Evolutionary conservation across 2,329 filamentous ascomycete species (phyloP).

Genomic region (Aspergillus pseudotamarii): DNA sequence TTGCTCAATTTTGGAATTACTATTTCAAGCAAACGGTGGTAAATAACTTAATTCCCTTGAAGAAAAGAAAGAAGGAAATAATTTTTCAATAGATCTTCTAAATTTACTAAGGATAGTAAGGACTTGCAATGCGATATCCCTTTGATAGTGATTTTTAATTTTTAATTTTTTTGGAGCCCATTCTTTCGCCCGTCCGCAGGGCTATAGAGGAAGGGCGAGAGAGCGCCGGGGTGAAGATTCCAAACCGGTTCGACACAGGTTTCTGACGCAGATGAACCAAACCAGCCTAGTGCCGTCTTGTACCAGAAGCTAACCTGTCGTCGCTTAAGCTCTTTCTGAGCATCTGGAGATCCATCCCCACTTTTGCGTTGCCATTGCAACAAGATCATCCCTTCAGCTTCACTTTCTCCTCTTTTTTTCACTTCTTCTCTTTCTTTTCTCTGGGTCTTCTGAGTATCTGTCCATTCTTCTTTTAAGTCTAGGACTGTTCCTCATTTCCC

Average conservation of each 20-base stretch:
- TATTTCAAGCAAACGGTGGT: background rate
- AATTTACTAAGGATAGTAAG: background rate
- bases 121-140: background rate
- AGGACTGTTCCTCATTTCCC: slow-evolving; percentile 17
- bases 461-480: slow-evolving; percentile 25
- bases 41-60: background rate
- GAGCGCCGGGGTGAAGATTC: background rate
- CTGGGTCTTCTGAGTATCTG: background rate
- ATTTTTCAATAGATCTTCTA: background rate
- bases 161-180: background rate
- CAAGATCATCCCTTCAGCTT: slow-evolving; percentile 45
- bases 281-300: slow-evolving; percentile 11
- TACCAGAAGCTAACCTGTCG: slow-evolving; percentile 17
- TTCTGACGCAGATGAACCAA: slow-evolving; percentile 18
- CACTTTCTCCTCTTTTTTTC: slow-evolving; percentile 37
- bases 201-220: background rate
- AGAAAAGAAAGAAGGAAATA: background rate
- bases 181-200: background rate
- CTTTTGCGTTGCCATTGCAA: slow-evolving; percentile 47
- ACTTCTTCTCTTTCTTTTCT: slow-evolving; percentile 21
- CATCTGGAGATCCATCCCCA: slow-evolving; percentile 44
- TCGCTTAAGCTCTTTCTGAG: slow-evolving; percentile 30
- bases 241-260: slow-evolving; percentile 19
- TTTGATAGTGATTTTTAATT: background rate
- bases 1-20: background rate